phyloP scores from a whole-genome alignment of 2,329 filamentous ascomycete species.

The Colletotrichum navitas region DNA sequence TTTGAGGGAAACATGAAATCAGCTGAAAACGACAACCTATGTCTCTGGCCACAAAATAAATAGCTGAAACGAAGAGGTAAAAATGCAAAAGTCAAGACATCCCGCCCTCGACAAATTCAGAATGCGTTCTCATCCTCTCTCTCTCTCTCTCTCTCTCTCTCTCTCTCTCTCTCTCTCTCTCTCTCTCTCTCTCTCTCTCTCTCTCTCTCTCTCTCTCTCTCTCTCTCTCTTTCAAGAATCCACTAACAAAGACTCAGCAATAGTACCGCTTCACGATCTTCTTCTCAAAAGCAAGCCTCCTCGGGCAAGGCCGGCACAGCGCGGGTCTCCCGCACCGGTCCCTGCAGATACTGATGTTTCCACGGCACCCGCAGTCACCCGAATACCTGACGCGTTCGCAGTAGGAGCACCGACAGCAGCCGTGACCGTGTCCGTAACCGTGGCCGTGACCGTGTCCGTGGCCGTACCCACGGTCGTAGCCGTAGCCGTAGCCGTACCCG shows the following conservation, averaged over 20 bases:
- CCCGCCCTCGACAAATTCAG: neutral
- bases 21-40: neutral
- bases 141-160: too few species aligned
- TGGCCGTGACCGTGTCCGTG: neutral
- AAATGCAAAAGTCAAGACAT: conserved; percentile 44
- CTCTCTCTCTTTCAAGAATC: neutral
- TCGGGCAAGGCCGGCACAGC: neutral
- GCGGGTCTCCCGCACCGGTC: conserved; percentile 7
- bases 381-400: conserved; percentile 3
- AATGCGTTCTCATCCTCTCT: too few species aligned
- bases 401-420: conserved; percentile 9
- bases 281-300: conserved; percentile 1
- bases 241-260: neutral
- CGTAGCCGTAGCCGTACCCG: neutral
- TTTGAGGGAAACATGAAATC: neutral
- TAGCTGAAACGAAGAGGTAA: neutral
- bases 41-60: neutral
- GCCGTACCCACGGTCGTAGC: neutral
- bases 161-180: neutral
- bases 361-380: neutral
- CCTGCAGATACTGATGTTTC: conserved; percentile 6
- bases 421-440: neutral
- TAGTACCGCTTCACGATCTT: conserved; percentile 16
- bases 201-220: too few species aligned
- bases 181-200: neutral